Evolutionary conservation across 257 asterid genomes (phyloP), one percentile per base, ranked within the genome.

Genomic region (Parsonsia alboflavescens): DNA sequence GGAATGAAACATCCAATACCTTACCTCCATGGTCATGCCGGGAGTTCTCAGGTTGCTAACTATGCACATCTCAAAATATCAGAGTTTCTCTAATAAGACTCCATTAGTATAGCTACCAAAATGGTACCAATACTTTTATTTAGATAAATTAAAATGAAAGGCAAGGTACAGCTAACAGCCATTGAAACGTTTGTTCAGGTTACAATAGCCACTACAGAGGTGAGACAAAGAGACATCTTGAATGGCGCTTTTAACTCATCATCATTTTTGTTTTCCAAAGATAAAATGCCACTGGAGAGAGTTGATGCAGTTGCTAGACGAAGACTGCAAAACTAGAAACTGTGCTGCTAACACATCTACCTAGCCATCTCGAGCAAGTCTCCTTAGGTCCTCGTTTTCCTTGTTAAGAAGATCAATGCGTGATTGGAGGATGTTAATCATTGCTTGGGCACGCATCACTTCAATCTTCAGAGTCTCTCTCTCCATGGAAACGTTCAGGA

Each of bases 401-500:
- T 87, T 89, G 74, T 80, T 74, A 88, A 92, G 10, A 28, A 82
- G 68, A 39, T 90, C 97, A 5, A 92, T 76, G 22, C 89, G 89
- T 0, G 96, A 87, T 72, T 94, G 98, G 76, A 94, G 97, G 75
- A 90, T 78, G 86, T 89, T 88, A 83, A 94, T 94, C 96, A 92
- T 90, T 0, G 97, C 96, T 57, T 94, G 91, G 41, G 96, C 96
- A 67, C 99, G 86, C 97, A 92, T 92, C 92, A 94, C 87, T 79
- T 94, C 99, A 79, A 94, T 89, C 93, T 89, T 94, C 78, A 87
- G 54, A 0, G 92, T 90, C 84, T 94, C 99, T 80, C 96, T 76
- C 77, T 92, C 99, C 97, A 90, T 89, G 64, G 98, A 88, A 8
- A 89, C 91, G 26, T 89, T 92, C 41, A 92, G 81, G 56, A 92